Evolutionary conservation across 163 green algal genomes (phyloP).

Genomic region (Chlamydomonas reinhardtii): DNA sequence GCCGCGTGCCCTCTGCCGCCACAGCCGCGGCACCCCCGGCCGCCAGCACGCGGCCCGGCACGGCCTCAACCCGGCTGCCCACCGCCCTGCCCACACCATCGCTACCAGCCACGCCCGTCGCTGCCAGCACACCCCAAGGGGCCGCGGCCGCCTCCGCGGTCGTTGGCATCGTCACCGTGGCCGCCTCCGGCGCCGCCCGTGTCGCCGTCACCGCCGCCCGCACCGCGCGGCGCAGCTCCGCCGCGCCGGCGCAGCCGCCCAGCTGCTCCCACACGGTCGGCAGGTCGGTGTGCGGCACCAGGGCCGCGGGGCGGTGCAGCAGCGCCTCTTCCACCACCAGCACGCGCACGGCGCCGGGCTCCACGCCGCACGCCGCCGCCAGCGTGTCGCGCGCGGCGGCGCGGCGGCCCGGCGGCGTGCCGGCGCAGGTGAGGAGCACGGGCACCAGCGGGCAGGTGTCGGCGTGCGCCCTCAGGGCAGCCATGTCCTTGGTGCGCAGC

Average conservation of each 20-base stretch:
- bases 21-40: too few relatives aligned
- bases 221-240: slow-evolving; percentile 21
- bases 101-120: too few relatives aligned
- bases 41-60: too few relatives aligned
- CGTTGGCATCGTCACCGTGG: not conserved
- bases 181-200: not conserved
- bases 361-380: slow-evolving; percentile 25
- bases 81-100: too few relatives aligned
- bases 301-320: slow-evolving; percentile 34
- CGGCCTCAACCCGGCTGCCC: too few relatives aligned
- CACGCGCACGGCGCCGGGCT: not conserved
- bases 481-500: slow-evolving; percentile 24
- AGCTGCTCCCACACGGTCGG: not conserved
- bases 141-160: too few relatives aligned
- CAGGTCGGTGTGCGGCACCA: slow-evolving; percentile 3
- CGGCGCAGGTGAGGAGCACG: slow-evolving; percentile 25
- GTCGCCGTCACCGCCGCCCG: not conserved
- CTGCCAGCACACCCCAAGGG: too few relatives aligned
- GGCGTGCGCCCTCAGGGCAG: not conserved
- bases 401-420: not conserved
- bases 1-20: too few relatives aligned
- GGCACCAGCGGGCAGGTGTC: slow-evolving; percentile 35
- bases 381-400: slow-evolving; percentile 4
- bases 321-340: slow-evolving; percentile 1
- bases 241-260: not conserved